Percentiles rank a stretch among this genome's conserved stretches.
Evolutionary conservation across 176 grass and related monocot genomes (phyloP).

Genomic region (Triticum turgidum): DNA sequence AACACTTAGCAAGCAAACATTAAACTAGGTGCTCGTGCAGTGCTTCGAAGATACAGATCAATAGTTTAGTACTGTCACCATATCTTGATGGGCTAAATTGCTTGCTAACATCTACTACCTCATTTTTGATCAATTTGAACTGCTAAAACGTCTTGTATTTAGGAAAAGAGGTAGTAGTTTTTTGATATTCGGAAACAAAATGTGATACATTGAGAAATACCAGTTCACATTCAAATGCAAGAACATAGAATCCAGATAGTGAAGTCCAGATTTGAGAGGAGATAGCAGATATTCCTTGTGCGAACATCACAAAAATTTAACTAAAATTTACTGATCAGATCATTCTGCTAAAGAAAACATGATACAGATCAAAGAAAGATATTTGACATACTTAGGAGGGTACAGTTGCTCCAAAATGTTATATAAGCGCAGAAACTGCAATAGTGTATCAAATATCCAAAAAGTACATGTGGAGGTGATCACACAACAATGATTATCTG

Average conservation of each 20-base stretch:
- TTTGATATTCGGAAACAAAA: slow-evolving; percentile 2
- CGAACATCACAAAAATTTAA: not conserved
- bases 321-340: not conserved
- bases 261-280: not conserved
- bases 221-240: not conserved
- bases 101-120: not conserved
- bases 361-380: not conserved
- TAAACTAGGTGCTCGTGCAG: too few species aligned
- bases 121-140: too few species aligned
- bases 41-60: too few species aligned
- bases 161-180: too few species aligned
- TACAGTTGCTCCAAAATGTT: not conserved
- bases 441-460: not conserved
- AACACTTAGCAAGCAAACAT: not conserved
- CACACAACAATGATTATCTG: not conserved
- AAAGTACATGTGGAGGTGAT: not conserved
- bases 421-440: not conserved
- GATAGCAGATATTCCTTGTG: not conserved
- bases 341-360: slow-evolving; percentile 6
- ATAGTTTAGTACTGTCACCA: not conserved
- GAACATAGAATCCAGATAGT: not conserved
- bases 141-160: too few species aligned
- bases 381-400: not conserved
- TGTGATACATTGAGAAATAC: not conserved
- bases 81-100: not conserved